Conservation (phyloP, 2,329 filamentous ascomycete genomes). For the Macrophomina phaseolina region DNA sequence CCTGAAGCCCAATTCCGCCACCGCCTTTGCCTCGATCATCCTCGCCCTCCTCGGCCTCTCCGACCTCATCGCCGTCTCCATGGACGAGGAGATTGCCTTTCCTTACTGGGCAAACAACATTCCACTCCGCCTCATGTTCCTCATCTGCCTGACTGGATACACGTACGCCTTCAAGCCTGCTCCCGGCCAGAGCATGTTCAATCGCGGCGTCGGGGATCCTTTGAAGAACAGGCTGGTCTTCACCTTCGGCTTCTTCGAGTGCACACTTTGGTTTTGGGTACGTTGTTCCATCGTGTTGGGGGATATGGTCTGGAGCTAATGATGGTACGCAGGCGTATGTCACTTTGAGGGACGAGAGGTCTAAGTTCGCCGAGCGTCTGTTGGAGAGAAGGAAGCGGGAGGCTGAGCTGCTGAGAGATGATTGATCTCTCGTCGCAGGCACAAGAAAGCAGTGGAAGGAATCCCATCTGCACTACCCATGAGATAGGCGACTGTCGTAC, state of each 20-base stretch:
- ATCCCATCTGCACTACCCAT: no score
- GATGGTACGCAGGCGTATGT: slow-evolving; percentile 38
- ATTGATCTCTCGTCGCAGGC: neutral
- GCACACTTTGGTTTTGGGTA: slow-evolving; percentile 86
- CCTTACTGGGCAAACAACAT: slow-evolving; percentile 59
- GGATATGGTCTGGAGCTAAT: slow-evolving; percentile 7
- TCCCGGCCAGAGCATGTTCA: slow-evolving; percentile 44
- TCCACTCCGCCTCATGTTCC: slow-evolving; percentile 69
- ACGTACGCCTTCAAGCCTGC: slow-evolving; percentile 66
- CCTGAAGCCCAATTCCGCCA: slow-evolving; percentile 70
- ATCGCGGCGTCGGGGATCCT: slow-evolving; percentile 13
- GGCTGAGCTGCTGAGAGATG: slow-evolving; percentile 27
- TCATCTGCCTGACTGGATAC: slow-evolving; percentile 68
- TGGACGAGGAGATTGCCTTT: slow-evolving; percentile 50
- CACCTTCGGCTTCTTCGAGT: slow-evolving; percentile 82
- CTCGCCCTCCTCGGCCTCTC: slow-evolving; percentile 63
- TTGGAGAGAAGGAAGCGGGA: slow-evolving; percentile 43
- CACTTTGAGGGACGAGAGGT: slow-evolving; percentile 44
- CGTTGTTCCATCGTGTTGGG: slow-evolving; percentile 31
- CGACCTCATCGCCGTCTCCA: slow-evolving; percentile 54
- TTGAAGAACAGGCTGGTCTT: slow-evolving; percentile 87
- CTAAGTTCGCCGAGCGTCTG: slow-evolving; percentile 37
- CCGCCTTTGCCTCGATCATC: slow-evolving; percentile 71
- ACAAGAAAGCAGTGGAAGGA: no score
- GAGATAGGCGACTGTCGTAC: no score